These are phyloP conservation scores for Trichomonas tenax DNA, from an alignment of 208 protist species.

Conservation along the genomic window DNA sequence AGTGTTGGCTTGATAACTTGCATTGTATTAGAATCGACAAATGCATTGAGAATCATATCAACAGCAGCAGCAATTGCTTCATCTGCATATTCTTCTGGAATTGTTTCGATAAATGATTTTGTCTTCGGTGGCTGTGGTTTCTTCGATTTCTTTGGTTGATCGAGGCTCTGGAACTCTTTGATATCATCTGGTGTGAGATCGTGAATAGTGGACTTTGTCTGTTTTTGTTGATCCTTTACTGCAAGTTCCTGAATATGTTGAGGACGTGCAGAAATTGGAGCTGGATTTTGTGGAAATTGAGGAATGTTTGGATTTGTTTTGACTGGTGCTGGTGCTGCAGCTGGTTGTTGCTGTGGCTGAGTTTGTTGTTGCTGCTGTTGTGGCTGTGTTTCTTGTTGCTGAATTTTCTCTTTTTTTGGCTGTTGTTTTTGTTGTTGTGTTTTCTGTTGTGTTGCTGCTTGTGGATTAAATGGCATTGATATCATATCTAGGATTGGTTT, in stretches of 20 bases:
- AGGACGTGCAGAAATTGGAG: background rate
- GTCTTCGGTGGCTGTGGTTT: background rate
- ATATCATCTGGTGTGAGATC: background rate
- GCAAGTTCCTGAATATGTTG: background rate
- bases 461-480: background rate
- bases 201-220: background rate
- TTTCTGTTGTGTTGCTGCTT: background rate
- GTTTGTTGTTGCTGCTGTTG: background rate
- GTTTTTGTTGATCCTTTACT: background rate
- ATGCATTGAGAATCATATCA: background rate
- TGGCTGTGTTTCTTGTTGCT: background rate
- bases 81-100: background rate
- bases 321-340: background rate
- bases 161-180: background rate
- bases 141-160: background rate
- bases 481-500: background rate
- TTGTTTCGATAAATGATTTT: background rate
- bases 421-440: background rate
- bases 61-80: background rate
- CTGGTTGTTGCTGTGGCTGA: background rate
- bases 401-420: background rate
- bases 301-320: background rate
- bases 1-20: background rate
- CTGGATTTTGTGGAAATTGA: background rate
- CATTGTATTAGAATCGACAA: background rate